Evolutionary conservation across 495 filamentous ascomycete species (phyloP), one percentile per base, ranked within the genome.

Genomic region (Coniosporium apollinis): DNA sequence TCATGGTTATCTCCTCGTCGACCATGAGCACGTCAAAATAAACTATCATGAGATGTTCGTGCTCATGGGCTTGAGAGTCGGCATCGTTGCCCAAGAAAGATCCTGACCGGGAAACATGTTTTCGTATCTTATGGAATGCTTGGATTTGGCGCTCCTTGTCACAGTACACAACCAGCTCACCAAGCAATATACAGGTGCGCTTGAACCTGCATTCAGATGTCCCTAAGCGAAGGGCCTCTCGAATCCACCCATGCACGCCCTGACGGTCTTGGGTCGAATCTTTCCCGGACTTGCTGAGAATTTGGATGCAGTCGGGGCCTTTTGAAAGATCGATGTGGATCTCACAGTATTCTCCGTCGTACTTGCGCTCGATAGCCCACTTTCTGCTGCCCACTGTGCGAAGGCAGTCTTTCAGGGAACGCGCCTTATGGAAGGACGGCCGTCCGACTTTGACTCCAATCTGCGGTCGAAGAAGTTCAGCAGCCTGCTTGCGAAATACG

Each of bases 231-330:
- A 87, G 56, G 3, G 72, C 69, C 3, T 69, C 50, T 19, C 52
- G 55, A 26, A 78, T 67, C 0, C 59, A 47, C 3, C 52, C 52
- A 39, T 82, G 69, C 13, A 89, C 54, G 6, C 58, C 64, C 16
- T 47, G 48, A 19, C 79, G 67, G 52, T 91, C 84, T 30, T 51
- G 34, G 0, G 82, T 92, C 5, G 82, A 86, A 42, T 92, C 81
- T 46, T 86, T 87, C 24, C 84, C 82, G 41, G 81, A 86, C 54
- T 93, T 93, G 6, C 82, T 89, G 48, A 91, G 91, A 19, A 93
- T 82, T 30, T 76, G 74, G 6, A 92, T 73, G 22, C 58, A 63
- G 20, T 65, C 61, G 3, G 63, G 36, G 0, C 48, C 47, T 29
- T 67, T 72, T 3, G 60, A 58, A 13, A 82, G 58, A 39, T 91